Conservation (phyloP, 257 asterid species). For the Nicotiana benthamiana region DNA sequence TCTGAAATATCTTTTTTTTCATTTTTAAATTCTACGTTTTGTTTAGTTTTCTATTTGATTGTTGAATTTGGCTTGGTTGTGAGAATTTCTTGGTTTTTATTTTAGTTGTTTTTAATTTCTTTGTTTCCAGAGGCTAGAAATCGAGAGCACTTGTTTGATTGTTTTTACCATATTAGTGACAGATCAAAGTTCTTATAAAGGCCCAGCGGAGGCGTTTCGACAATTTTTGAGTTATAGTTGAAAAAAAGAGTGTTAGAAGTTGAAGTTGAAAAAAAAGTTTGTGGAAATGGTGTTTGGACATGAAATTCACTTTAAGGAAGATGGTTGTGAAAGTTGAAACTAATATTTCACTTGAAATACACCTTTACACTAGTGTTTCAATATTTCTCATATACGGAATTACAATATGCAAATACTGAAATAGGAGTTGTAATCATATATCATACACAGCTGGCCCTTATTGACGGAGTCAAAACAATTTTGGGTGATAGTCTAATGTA, state of each 20-base stretch:
- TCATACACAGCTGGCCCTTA: not conserved
- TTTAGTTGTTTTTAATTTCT: not conserved
- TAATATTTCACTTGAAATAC: not conserved
- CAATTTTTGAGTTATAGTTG: not conserved
- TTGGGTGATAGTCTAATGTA: not conserved
- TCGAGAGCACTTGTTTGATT: not conserved
- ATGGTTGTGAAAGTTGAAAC: not conserved
- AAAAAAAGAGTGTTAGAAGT: not conserved
- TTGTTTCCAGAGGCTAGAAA: not conserved
- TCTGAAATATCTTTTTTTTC: too few relatives aligned
- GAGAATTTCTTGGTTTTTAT: not conserved
- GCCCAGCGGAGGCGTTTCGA: not conserved
- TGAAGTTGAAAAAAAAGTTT: not conserved
- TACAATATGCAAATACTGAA: not conserved
- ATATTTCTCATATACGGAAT: not conserved
- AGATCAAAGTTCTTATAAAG: too few relatives aligned
- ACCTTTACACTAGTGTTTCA: not conserved
- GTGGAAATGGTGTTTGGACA: not conserved
- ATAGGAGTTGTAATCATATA: not conserved
- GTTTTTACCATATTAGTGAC: not conserved
- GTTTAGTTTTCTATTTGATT: not conserved
- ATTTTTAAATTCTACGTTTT: not conserved
- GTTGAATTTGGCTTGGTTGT: not conserved
- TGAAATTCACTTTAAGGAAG: not conserved
- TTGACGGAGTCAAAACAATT: not conserved